A percentile compares a stretch with the other conserved stretches of the same genome.
These are phyloP conservation scores for Hypoxylon sp. DNA, from an alignment of 2,329 filamentous ascomycete genomes.

Conservation along the genomic window DNA sequence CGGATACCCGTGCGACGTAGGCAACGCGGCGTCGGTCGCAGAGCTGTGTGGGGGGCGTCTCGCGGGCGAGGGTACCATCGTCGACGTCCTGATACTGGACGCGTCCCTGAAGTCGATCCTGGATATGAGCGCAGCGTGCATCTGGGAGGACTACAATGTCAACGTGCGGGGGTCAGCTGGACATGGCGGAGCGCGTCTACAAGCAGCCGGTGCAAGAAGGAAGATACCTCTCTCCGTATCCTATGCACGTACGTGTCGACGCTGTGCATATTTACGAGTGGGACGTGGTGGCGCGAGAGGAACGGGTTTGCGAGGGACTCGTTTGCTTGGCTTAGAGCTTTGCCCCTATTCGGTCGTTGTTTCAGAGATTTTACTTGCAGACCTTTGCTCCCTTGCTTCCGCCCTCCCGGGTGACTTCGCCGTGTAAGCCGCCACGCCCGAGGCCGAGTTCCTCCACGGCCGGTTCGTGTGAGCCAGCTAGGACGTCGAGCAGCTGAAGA, in stretches of 20 bases:
- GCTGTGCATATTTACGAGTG: constrained; percentile 48
- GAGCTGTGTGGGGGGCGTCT: constrained; percentile 51
- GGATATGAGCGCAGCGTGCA: constrained; percentile 34
- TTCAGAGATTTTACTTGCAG: not conserved
- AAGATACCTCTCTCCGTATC: constrained; percentile 40
- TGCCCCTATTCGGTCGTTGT: not conserved
- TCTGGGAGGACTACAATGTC: constrained; percentile 47
- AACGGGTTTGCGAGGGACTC: constrained; percentile 42
- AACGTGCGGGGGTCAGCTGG: constrained; percentile 50
- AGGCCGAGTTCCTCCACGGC: constrained; percentile 55
- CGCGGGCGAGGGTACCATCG: constrained; percentile 35
- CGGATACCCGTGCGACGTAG: constrained; percentile 44
- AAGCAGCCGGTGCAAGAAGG: constrained; percentile 47
- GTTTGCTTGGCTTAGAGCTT: constrained; percentile 47
- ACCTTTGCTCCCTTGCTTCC: not conserved
- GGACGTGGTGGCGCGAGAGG: too few relatives aligned
- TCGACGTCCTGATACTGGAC: constrained; percentile 54
- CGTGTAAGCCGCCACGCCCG: constrained; percentile 55
- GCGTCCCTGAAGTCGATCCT: constrained; percentile 42
- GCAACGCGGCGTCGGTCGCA: constrained; percentile 41
- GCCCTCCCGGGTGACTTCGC: constrained; percentile 52
- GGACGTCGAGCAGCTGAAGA: constrained; percentile 56
- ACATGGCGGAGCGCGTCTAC: constrained; percentile 52
- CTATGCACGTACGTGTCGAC: constrained; percentile 53
- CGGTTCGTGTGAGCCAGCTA: constrained; percentile 55